Conservation (phyloP, 371 early-diverging fungal species). For the Haplosporangium sp. region DNA sequence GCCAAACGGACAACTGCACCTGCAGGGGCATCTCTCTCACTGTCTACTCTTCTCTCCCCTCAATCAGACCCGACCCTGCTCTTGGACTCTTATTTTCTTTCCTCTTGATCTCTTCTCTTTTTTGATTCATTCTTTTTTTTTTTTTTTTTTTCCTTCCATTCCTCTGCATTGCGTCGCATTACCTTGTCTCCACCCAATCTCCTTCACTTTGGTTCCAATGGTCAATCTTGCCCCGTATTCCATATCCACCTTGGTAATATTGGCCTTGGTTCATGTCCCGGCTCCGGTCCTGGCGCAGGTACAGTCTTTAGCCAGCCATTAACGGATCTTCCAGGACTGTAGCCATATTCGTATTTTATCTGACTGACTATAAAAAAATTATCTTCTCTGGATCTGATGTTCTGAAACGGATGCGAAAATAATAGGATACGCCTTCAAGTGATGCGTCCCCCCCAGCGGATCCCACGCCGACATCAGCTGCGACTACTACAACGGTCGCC, state of each 20-base stretch:
- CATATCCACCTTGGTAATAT: slow-evolving; percentile 5
- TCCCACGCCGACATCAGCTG: no score
- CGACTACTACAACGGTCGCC: no score
- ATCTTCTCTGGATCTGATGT: no score
- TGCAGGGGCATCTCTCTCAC: neutral
- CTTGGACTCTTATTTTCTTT: neutral
- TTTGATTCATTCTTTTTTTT: neutral
- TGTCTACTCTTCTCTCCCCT: slow-evolving; percentile 2
- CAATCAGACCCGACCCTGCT: neutral
- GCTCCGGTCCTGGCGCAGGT: slow-evolving; percentile 12
- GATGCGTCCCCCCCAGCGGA: no score
- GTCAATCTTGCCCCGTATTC: neutral
- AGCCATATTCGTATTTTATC: no score
- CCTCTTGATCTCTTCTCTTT: neutral
- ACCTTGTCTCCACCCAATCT: neutral
- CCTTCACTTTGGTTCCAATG: neutral
- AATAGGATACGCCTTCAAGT: no score
- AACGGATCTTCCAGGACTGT: no score
- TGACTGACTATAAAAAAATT: neutral
- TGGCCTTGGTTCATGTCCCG: slow-evolving; percentile 12
- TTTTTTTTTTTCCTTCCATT: neutral
- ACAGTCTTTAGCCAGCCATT: neutral
- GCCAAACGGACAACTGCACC: neutral
- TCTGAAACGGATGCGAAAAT: no score
- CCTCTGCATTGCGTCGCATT: no score